Evolutionary conservation across 164 flowering plant genomes (phyloP), one percentile per base, ranked within the genome.

Genomic region (Aristolochia californica): DNA sequence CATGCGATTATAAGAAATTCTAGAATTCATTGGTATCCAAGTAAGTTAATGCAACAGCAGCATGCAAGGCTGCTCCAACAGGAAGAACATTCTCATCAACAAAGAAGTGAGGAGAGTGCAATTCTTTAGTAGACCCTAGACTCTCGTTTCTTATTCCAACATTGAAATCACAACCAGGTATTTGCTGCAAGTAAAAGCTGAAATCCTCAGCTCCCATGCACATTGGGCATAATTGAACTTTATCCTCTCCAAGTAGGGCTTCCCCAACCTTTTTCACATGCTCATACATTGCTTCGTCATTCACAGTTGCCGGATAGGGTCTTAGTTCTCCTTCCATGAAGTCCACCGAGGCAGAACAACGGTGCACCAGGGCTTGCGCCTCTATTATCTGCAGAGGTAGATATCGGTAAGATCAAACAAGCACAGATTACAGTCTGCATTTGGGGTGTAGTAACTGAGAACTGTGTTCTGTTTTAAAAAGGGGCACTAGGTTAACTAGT

Each of bases 31-130:
- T 26, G 14, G 43, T 49, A 38, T 82, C 73, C 70, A 84, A 61
- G 73, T 80, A 85, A 51, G 83, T 60, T 1, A 75, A 58, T 0
- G 97, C 93, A n/a, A 85, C 75, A 0, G 83, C 77, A 54, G 88
- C 95, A 77, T 84, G 80, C 9, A 82, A 58, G 55, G 95, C 87
- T 24, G 94, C 85, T 26, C 95, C 95, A 2, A 82, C 65, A 14
- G 88, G 87, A 34, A 87, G 86, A 60, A 62, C 87, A 1, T 76
- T 80, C 57, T 90, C 94, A 48, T 82, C 86, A 0, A 85, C 43
- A 8, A 70, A 24, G 27, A 86, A 80, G 71, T 72, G 43, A 0
- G 87, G 83, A 12, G 87, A 74, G 62, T 89, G 93, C 63, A 77
- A 48, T 2, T 53, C 34, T 18, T 40, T 25, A 30, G 14, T 54